These are phyloP conservation scores for Pyronema domesticum DNA, from an alignment of 495 filamentous ascomycete species.

Conservation along the genomic window DNA sequence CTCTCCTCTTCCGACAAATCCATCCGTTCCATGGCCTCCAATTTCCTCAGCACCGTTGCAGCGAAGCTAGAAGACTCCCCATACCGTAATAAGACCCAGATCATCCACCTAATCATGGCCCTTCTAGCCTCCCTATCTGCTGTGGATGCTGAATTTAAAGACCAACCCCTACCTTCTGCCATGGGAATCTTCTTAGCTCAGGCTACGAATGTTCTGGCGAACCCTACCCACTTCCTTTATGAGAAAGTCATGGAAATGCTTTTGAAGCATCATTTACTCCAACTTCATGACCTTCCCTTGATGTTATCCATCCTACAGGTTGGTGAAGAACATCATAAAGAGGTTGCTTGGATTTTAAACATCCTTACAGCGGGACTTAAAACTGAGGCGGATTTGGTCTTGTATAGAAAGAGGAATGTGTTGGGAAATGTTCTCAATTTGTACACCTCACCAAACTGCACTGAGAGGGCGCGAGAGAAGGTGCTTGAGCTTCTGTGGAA, in stretches of 20 bases:
- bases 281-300: conserved; percentile 54
- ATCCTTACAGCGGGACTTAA: conserved; percentile 53
- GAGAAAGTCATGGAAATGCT: conserved; percentile 74
- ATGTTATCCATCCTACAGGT: conserved; percentile 51
- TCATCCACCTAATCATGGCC: conserved; percentile 60
- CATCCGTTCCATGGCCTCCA: conserved; percentile 12
- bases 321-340: conserved; percentile 56
- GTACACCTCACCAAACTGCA: conserved; percentile 47
- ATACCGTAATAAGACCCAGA: conserved; percentile 48
- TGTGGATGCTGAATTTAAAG: conserved; percentile 23
- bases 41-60: conserved; percentile 9
- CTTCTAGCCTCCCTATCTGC: conserved; percentile 32
- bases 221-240: conserved; percentile 72
- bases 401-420: conserved; percentile 64
- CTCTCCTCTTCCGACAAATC: conserved; percentile 12
- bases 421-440: conserved; percentile 63
- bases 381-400: conserved; percentile 49
- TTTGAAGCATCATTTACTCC: conserved; percentile 55
- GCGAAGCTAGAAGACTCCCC: conserved; percentile 14
- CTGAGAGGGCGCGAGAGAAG: conserved; percentile 41
- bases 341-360: conserved; percentile 66
- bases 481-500: conserved; percentile 58
- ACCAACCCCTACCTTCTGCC: conserved; percentile 48
- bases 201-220: conserved; percentile 45
- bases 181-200: conserved; percentile 55